Conservation (phyloP, 1,139 yeast genomes). For the Protomyces pachydermus region DNA sequence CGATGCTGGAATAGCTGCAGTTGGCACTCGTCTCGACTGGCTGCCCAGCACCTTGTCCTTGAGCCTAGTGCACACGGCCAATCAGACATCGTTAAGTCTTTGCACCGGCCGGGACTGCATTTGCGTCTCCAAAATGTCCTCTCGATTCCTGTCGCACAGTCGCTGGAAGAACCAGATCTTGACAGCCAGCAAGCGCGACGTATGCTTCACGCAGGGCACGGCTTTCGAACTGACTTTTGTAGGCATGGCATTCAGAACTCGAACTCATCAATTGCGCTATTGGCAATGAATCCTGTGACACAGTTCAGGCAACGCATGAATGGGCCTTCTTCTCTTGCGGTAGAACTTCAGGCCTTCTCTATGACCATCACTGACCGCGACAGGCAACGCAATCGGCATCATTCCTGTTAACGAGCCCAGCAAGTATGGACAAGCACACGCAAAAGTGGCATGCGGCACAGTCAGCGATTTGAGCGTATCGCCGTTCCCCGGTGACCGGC, state of each 20-base stretch:
- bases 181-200: constrained; percentile 19
- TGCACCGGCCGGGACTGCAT: no score
- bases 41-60: no score
- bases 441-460: constrained; percentile 13
- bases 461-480: constrained; percentile 17
- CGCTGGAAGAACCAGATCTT: constrained; percentile 20
- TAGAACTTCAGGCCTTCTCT: not conserved
- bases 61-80: no score
- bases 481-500: constrained; percentile 16
- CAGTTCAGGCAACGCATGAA: constrained; percentile 21
- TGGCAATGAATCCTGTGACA: constrained; percentile 14
- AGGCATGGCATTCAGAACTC: constrained; percentile 13
- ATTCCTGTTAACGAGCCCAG: constrained; percentile 15
- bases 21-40: no score
- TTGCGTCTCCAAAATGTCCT: not conserved
- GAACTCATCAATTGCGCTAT: constrained; percentile 13
- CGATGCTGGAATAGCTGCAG: no score
- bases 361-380: not conserved
- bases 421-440: constrained; percentile 18
- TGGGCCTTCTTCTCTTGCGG: constrained; percentile 16
- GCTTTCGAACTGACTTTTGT: not conserved
- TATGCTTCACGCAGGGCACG: not conserved
- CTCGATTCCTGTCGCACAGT: not conserved
- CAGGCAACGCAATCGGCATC: constrained; percentile 7
- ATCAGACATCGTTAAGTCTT: no score